Evolutionary conservation across 345 rosid genomes (phyloP).

Genomic region (Cardamine occulta): DNA sequence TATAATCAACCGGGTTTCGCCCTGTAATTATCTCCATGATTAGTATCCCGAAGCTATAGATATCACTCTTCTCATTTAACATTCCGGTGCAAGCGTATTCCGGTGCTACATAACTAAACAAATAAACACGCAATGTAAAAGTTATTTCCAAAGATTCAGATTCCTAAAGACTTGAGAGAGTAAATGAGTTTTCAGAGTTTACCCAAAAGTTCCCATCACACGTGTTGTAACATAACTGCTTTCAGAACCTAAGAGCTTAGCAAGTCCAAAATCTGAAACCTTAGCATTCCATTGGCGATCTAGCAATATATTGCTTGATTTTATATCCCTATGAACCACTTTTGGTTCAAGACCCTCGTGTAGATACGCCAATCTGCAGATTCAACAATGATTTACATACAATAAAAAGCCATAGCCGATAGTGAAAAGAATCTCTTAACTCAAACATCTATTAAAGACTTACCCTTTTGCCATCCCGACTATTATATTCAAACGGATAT

Average conservation of each 20-base stretch:
- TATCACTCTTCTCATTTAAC: slow-evolving; percentile 78
- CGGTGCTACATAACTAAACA: slow-evolving; percentile 82
- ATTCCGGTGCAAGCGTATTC: slow-evolving; percentile 96
- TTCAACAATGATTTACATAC: slow-evolving; percentile 2
- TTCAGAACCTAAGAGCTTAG: slow-evolving; percentile 80
- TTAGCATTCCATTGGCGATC: slow-evolving; percentile 93
- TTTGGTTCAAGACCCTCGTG: slow-evolving; percentile 97
- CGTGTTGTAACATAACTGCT: slow-evolving; percentile 84
- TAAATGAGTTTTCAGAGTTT: neutral
- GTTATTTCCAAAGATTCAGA: neutral
- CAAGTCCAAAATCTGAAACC: slow-evolving; percentile 96
- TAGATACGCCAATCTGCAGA: slow-evolving; percentile 72
- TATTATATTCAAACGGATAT: slow-evolving; percentile 70
- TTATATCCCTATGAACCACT: slow-evolving; percentile 91
- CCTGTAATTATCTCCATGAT: slow-evolving; percentile 89
- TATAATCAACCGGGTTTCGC: slow-evolving; percentile 89
- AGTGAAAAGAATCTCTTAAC: neutral
- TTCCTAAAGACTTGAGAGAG: neutral
- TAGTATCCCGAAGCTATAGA: slow-evolving; percentile 84
- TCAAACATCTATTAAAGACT: neutral
- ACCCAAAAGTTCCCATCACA: slow-evolving; percentile 99
- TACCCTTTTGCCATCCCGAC: slow-evolving; percentile 87
- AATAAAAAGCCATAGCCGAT: neutral
- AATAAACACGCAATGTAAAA: neutral
- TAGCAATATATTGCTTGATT: slow-evolving; percentile 84